Evolutionary conservation across 495 filamentous ascomycete species (phyloP).

Genomic region (Lentithecium fluviatile): DNA sequence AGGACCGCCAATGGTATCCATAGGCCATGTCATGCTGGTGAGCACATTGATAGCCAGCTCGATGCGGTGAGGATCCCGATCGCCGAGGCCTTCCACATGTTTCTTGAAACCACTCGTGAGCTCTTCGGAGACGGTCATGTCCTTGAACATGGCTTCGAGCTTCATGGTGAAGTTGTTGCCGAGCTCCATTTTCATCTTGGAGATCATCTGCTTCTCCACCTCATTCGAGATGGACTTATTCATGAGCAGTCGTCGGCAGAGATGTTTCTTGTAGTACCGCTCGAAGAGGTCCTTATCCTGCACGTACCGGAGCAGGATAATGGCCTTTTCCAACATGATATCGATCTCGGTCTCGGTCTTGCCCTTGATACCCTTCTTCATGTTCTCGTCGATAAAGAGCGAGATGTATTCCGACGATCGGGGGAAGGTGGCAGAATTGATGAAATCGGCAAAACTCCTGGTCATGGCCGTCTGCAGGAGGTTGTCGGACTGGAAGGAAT

Average conservation of each 20-base stretch:
- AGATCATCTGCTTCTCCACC: conserved; percentile 92
- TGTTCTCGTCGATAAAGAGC: conserved; percentile 94
- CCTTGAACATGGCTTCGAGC: conserved; percentile 96
- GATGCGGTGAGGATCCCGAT: conserved; percentile 63
- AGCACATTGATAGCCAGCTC: conserved; percentile 83
- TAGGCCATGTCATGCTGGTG: conserved; percentile 91
- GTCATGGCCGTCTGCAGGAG: conserved; percentile 76
- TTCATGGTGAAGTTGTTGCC: conserved; percentile 91
- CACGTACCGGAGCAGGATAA: conserved; percentile 80
- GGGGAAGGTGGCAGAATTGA: conserved; percentile 67
- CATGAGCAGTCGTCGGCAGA: conserved; percentile 80
- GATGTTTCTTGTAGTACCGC: conserved; percentile 96
- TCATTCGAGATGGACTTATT: conserved; percentile 84
- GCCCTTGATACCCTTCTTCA: conserved; percentile 89
- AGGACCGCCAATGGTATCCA: conserved; percentile 73
- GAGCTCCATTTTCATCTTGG: conserved; percentile 91
- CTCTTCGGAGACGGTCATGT: conserved; percentile 89
- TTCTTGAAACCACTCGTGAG: conserved; percentile 72
- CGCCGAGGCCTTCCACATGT: conserved; percentile 62
- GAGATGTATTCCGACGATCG: conserved; percentile 90
- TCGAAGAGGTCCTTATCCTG: conserved; percentile 95
- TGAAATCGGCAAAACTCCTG: conserved; percentile 82
- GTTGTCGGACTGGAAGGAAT: conserved; percentile 71
- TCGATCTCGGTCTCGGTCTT: conserved; percentile 94
- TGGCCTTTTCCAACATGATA: conserved; percentile 80